These are phyloP conservation scores for Sporobolomyces phaffii DNA, from an alignment of 768 basidiomycete species.

Conservation along the genomic window DNA sequence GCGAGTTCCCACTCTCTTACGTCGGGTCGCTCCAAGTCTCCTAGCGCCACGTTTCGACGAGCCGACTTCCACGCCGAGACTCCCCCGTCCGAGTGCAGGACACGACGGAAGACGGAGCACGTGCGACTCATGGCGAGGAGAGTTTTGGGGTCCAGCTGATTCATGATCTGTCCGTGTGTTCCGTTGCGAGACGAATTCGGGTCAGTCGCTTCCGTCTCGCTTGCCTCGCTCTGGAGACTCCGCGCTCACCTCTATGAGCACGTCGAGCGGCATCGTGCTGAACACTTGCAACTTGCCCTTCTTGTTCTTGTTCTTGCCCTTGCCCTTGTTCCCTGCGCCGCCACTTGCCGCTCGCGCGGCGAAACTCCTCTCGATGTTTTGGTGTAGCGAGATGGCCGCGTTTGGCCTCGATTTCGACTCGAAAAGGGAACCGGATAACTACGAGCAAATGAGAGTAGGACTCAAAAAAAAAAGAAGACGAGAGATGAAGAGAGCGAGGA, in stretches of 20 bases:
- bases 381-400: too few species aligned
- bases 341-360: too few species aligned
- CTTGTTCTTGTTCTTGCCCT: neutral
- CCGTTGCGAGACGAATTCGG: too few species aligned
- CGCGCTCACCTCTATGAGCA: constrained; percentile 1
- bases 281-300: constrained; percentile 15
- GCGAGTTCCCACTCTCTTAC: constrained; percentile 20
- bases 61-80: constrained; percentile 2
- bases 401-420: too few species aligned
- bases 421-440: too few species aligned
- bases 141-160: constrained; percentile 6
- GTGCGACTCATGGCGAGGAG: constrained; percentile 22
- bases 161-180: constrained; percentile 20
- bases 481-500: too few species aligned
- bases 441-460: too few species aligned
- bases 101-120: constrained; percentile 11
- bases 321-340: neutral
- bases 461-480: too few species aligned
- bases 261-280: constrained; percentile 14
- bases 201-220: too few species aligned
- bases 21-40: constrained; percentile 4
- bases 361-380: too few species aligned
- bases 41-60: neutral
- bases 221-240: too few species aligned
- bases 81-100: constrained; percentile 4